A percentile compares a stretch with the other conserved stretches of the same genome.
phyloP scores from a whole-genome alignment of 306 rosid species.

The Quillaja saponaria region DNA sequence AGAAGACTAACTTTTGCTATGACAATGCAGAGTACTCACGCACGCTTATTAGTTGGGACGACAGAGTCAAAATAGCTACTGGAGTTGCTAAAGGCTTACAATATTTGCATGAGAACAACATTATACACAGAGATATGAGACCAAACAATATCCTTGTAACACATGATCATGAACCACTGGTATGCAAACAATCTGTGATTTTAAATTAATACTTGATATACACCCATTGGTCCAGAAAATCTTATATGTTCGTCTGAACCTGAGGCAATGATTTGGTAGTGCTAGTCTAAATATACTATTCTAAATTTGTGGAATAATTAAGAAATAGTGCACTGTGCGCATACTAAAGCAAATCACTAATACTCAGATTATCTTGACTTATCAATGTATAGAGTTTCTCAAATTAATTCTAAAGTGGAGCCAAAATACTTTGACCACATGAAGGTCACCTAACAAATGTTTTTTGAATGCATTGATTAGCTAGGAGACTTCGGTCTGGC shows the following conservation, averaged over 20 bases:
- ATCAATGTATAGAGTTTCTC: not conserved
- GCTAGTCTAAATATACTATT: constrained; percentile 5
- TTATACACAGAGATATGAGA: constrained; percentile 85
- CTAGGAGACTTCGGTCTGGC: constrained; percentile 93
- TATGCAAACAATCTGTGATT: constrained; percentile 36
- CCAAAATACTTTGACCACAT: constrained; percentile 2
- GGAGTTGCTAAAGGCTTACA: constrained; percentile 79
- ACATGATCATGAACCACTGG: constrained; percentile 72
- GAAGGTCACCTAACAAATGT: constrained; percentile 30
- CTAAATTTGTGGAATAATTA: not conserved
- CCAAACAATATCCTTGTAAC: constrained; percentile 85
- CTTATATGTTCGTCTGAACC: not conserved
- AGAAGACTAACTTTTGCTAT: constrained; percentile 1
- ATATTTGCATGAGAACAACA: constrained; percentile 68
- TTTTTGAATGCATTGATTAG: constrained; percentile 36
- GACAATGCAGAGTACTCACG: constrained; percentile 49
- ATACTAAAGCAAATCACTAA: too few species aligned
- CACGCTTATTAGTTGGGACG: constrained; percentile 61
- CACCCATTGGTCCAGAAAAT: not conserved
- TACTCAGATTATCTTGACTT: too few species aligned
- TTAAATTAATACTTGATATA: constrained; percentile 8
- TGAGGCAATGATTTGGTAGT: too few species aligned
- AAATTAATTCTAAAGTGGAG: not conserved
- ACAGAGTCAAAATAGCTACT: constrained; percentile 68
- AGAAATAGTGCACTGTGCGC: too few species aligned